Base-by-base conservation (phyloP, 2,329 filamentous ascomycete genomes). In the Pyrenochaeta sp. region DNA sequence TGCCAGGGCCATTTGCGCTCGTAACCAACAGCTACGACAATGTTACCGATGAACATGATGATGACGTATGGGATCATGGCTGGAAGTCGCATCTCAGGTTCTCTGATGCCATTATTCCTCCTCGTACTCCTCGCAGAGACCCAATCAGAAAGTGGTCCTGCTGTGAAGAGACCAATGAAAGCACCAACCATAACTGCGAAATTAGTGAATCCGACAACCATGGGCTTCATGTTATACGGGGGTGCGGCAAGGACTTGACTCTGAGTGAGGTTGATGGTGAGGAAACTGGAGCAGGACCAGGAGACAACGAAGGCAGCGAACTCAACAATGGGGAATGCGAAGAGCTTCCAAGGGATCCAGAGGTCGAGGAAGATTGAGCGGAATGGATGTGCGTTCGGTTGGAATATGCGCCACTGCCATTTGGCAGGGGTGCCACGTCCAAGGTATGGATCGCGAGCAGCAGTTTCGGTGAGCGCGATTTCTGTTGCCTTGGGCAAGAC, bases 281-380 rank as follows among this genome's bases (percentile, higher is more conserved):
- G 69, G 67, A 85, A 84, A 15, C 71, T 77, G 28, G 75, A 80
- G 41, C 81, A 81, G 7, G 74, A 76, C 81, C 81, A 86, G 17
- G 78, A 81, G 6, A 85, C 81, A 18, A 84, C 77, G 53, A 87
- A 86, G 11, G 81, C 76, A 1, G 83, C 75, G 44, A 84, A 82
- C 50, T 85, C 77, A 28, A 86, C 79, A 44, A 87, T 86, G 0
- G 84, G 84, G 63, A 82, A 87, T 0, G 74, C 54, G 59, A 84
- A 80, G 1, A 87, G 72, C 54, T 85, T 83, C 77, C 81, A 84
- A 0, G 84, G 84, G 6, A 82, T 75, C 77, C 78, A 84, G 15
- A 87, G 72, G 53, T 83, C 81, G 20, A 76, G 63, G 2, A 80
- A 28, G 19, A 85, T 71, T 15, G 72, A 74, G 53, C 70, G 72